Percentiles rank a stretch among this genome's conserved stretches.
Evolutionary conservation across 2,329 filamentous ascomycete genomes (phyloP).

Genomic region (Fusarium buharicum): DNA sequence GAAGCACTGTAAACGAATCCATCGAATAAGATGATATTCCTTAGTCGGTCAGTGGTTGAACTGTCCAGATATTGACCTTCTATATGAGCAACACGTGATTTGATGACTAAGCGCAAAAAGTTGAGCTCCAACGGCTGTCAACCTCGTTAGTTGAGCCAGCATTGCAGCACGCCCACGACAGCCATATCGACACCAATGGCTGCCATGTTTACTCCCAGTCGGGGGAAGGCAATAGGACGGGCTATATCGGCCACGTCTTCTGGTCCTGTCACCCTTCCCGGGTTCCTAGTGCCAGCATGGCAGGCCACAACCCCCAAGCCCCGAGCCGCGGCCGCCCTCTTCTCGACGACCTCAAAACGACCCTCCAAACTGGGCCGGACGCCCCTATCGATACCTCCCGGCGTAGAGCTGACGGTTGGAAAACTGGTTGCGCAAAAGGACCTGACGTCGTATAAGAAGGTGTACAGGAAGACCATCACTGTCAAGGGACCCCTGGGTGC

Average conservation of each 20-base stretch:
- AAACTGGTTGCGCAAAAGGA: constrained; percentile 66
- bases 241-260: constrained; percentile 58
- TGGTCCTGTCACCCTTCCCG: constrained; percentile 67
- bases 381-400: constrained; percentile 81
- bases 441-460: constrained; percentile 68
- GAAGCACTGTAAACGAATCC: background rate
- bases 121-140: constrained; percentile 35
- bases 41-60: constrained; percentile 1
- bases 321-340: constrained; percentile 53
- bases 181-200: constrained; percentile 48
- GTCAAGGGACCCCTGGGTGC: constrained; percentile 84
- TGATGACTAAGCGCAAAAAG: constrained; percentile 52
- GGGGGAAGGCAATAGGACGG: constrained; percentile 69
- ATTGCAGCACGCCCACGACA: constrained; percentile 37
- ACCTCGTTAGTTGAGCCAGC: constrained; percentile 25
- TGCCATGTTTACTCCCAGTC: constrained; percentile 72
- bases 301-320: constrained; percentile 55
- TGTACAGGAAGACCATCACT: constrained; percentile 74
- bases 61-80: background rate
- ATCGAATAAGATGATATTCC: background rate
- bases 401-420: constrained; percentile 79
- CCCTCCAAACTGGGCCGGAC: constrained; percentile 88
- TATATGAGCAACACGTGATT: constrained; percentile 43
- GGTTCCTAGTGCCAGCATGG: constrained; percentile 79
- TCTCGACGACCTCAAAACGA: constrained; percentile 75